Conservation (phyloP, 768 basidiomycete genomes). For the Arthromyces matolae region DNA sequence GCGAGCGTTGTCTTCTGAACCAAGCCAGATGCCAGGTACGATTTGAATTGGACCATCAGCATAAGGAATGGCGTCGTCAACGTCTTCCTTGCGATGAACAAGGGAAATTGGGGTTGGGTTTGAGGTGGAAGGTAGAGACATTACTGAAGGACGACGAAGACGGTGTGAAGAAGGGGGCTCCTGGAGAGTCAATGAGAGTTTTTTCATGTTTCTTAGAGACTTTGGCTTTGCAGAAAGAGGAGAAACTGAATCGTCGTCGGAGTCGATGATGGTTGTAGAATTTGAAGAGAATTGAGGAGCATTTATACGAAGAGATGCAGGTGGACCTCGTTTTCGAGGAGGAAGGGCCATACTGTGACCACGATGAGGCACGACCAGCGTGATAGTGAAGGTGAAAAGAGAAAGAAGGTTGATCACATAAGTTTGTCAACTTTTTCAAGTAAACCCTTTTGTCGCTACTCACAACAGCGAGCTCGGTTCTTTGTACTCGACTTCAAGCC, state of each 20-base stretch:
- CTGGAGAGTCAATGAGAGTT: slow-evolving; percentile 65
- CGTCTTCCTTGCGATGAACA: slow-evolving; percentile 61
- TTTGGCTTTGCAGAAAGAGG: slow-evolving; percentile 43
- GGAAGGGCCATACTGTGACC: slow-evolving; percentile 20
- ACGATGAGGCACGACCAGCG: slow-evolving; percentile 24
- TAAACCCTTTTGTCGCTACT: not conserved
- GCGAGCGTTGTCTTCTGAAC: slow-evolving; percentile 87
- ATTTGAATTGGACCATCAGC: slow-evolving; percentile 78
- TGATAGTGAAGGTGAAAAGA: slow-evolving; percentile 17
- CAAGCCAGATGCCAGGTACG: slow-evolving; percentile 84
- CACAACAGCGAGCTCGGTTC: not conserved
- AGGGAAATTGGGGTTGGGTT: slow-evolving; percentile 46
- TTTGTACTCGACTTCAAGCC: not conserved
- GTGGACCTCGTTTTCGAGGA: slow-evolving; percentile 45
- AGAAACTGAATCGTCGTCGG: slow-evolving; percentile 48
- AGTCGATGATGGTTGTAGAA: too few relatives aligned
- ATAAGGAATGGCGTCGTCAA: slow-evolving; percentile 65
- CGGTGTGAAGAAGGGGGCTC: slow-evolving; percentile 42
- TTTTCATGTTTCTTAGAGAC: slow-evolving; percentile 68
- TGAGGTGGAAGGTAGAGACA: slow-evolving; percentile 61
- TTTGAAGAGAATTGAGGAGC: too few relatives aligned
- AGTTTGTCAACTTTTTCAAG: slow-evolving; percentile 9
- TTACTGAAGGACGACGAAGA: slow-evolving; percentile 63
- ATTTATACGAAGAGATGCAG: slow-evolving; percentile 49
- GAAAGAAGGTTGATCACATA: slow-evolving; percentile 22